Evolutionary conservation across 345 rosid species (phyloP).

Genomic region (Streptanthus diversifolius): DNA sequence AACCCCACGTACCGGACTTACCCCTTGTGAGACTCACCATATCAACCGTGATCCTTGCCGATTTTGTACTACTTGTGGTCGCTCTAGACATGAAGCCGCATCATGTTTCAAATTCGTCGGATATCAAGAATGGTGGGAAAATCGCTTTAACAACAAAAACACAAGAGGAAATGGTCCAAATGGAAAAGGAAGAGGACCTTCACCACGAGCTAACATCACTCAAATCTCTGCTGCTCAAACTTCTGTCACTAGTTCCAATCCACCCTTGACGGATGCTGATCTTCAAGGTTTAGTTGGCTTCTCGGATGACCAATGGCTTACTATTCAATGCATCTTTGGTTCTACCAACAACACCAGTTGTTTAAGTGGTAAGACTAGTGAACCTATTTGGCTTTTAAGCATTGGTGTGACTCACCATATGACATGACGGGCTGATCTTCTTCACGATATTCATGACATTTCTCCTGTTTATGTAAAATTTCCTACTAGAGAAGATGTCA

Average conservation of each 20-base stretch:
- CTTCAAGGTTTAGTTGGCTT: too few species aligned
- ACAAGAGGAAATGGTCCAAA: too few species aligned
- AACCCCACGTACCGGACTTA: too few species aligned
- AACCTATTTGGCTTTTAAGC: background rate
- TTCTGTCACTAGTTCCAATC: background rate
- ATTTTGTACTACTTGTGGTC: background rate
- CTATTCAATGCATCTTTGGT: too few species aligned
- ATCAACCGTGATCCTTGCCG: background rate
- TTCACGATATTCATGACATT: background rate
- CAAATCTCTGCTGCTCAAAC: background rate
- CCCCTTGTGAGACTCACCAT: too few species aligned
- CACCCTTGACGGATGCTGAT: too few species aligned
- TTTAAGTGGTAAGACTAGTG: background rate
- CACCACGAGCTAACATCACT: background rate
- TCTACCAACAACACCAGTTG: too few species aligned
- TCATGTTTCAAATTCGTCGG: background rate
- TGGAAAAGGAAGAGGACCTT: background rate
- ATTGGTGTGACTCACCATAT: background rate
- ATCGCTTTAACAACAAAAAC: too few species aligned
- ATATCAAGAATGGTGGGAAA: background rate
- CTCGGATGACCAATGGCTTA: too few species aligned
- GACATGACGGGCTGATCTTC: background rate
- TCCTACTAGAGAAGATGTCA: background rate
- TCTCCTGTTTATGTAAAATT: background rate
- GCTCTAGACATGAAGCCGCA: too few species aligned